Evolutionary conservation across 768 basidiomycete species (phyloP), one percentile per base, ranked within the genome.

Genomic region (Phaeotremella skinneri): DNA sequence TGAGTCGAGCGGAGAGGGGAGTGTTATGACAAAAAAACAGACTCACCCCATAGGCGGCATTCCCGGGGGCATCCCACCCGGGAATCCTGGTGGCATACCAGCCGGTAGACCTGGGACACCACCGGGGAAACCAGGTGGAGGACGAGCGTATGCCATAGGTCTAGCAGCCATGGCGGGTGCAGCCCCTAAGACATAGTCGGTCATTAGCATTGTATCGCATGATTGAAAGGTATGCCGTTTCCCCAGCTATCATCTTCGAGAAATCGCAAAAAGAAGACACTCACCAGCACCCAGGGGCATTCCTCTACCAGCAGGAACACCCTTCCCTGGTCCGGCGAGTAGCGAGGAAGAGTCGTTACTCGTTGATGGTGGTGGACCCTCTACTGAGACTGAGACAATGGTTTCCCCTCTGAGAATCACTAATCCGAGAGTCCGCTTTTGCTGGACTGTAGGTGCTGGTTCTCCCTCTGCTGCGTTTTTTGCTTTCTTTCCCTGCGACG

Each of bases 371-470:
- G 94, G 94, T 2, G 93, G 93, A 11, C 93, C 94, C 78, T 96
- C 94, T 17, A 98, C 92, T 56, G 85, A 87, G 67, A 98, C 81
- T 70, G 90, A 92, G 70, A 99, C 94, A 39, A 98, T 90, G 0
- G 91, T 89, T 79, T 98, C 96, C 60, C 96, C 96, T 59, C 96
- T 85, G 70, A 98, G 79, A 73, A 99, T 97, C 56, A 98, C 92
- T 29, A 99, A 83, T n/a, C 96, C 96, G 21, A 99, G 83, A 0
- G 90, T 85, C 57, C 96, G 86, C 79, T 98, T 99, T 82, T 96
- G 87, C 81, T 98, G 93, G 78, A 94, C 91, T 52, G 76, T 75
- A 2, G 76, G 76, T 3, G 71, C 69, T 21, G 83, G 75, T 87
- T 89, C 67, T 49, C 64, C 37, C 73, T 78, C 79, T 85, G 66